These are phyloP conservation scores for Citrus reticulata DNA, from an alignment of 345 rosid species.

Conservation along the genomic window DNA sequence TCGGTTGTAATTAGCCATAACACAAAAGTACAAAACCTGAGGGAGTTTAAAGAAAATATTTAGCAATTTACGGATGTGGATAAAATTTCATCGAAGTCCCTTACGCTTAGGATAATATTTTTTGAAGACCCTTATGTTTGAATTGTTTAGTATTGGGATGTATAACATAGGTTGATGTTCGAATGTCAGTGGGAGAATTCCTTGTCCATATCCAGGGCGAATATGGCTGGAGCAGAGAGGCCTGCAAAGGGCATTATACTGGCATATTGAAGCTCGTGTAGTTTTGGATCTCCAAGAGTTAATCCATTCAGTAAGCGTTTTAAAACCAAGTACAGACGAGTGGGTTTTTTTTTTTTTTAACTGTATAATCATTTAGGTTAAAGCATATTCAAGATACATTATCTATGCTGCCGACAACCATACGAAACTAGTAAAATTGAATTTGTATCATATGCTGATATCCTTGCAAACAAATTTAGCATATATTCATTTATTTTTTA, in stretches of 20 bases:
- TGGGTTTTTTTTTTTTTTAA: too few species aligned
- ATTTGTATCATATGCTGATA: not conserved
- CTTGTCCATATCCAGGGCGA: constrained; percentile 92
- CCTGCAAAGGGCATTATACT: constrained; percentile 80
- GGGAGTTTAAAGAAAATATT: not conserved
- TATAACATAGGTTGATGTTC: not conserved
- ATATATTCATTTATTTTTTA: not conserved
- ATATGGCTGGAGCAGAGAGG: constrained; percentile 99
- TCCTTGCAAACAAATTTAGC: not conserved
- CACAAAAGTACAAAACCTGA: not conserved
- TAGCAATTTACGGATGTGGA: not conserved
- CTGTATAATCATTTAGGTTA: not conserved
- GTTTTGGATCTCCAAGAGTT: constrained; percentile 87
- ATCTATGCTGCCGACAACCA: not conserved
- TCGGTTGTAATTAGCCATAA: not conserved
- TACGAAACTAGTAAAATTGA: not conserved
- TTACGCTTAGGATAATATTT: not conserved
- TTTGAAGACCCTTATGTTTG: not conserved
- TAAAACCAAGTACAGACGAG: not conserved
- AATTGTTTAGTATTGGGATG: too few species aligned
- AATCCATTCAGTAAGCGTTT: constrained; percentile 51
- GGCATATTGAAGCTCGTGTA: constrained; percentile 99
- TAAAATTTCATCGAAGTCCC: not conserved
- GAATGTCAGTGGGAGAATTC: constrained; percentile 66
- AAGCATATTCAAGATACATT: not conserved